These are phyloP conservation scores for Aspergillus sp. DNA, from an alignment of 2,329 filamentous ascomycete species.

Conservation along the genomic window DNA sequence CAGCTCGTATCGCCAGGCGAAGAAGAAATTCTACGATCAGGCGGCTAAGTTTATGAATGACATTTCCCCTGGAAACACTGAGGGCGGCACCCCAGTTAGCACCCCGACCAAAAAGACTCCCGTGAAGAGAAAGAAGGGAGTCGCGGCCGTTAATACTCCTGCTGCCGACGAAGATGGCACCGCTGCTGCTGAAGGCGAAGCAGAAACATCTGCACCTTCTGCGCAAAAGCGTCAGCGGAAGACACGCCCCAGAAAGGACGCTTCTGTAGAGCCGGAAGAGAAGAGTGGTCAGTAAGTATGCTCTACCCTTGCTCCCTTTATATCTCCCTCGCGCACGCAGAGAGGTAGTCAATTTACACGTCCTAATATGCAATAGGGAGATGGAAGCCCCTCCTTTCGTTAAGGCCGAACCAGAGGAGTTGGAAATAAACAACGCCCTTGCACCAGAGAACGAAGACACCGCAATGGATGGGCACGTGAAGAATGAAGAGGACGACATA, in stretches of 20 bases:
- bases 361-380: neutral
- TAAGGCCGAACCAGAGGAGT: neutral
- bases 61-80: neutral
- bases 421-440: neutral
- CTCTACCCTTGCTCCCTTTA: neutral
- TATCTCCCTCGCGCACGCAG: neutral
- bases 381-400: neutral
- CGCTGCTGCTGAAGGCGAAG: neutral
- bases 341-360: neutral
- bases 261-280: constrained; percentile 4
- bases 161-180: constrained; percentile 7
- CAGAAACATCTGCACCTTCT: constrained; percentile 4
- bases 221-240: constrained; percentile 25
- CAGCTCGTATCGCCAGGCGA: constrained; percentile 36
- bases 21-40: constrained; percentile 34
- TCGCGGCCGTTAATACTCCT: constrained; percentile 1
- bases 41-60: neutral
- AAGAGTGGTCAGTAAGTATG: constrained; percentile 1
- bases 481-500: constrained; percentile 9
- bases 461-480: neutral
- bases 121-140: constrained; percentile 23
- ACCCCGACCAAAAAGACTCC: constrained; percentile 19
- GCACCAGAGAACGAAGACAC: neutral
- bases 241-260: constrained; percentile 18
- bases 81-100: neutral